Evolutionary conservation across 257 asterid genomes (phyloP), one percentile per base, ranked within the genome.

Genomic region (Nicotiana knightiana): DNA sequence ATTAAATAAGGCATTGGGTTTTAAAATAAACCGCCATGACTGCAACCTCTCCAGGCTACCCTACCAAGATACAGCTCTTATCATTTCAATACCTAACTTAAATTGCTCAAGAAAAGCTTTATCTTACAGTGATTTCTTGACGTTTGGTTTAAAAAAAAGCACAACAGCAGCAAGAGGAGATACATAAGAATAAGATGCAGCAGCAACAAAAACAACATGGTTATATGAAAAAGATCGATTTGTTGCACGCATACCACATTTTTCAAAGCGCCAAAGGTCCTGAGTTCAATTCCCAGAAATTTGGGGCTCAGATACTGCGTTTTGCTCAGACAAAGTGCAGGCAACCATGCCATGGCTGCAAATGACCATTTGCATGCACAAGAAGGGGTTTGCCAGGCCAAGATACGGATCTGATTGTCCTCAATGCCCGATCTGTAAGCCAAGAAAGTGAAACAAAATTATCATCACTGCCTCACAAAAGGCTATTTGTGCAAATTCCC

Each of bases 301-400:
- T 10, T 15, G 67, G 24, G 37, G 67, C 35, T 62, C 67, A 63
- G 37, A 63, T 63, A 32, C 46, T 15, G 24, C 43, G 32, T 66
- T 66, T 63, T 63, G 9, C 68, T 61, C 9, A 18, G 33, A 12
- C 68, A 39, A 67, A 57, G 76, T 48, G 83, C 51, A 61, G 6
- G 30, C 21, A 54, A 58, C 81, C 17, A 77, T 46, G 77, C 82
- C 86, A 80, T 80, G 79, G 82, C 79, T 84, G 84, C 86, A 63
- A 80, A 4, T 37, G 30, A 51, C 77, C 79, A 8, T 77, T 73
- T 62, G 84, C 82, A 70, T 24, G 63, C 59, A 63, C 59, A 30
- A 68, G 24, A 9, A 1, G 10, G 79, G 21, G 48, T 73, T n/a
- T 73, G 43, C 15, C 79, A 71, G 4, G 59, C 37, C 37, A 73